Evolutionary conservation across 202 grass and related monocot species (phyloP).

Genomic region (Cymbopogon flexuosus): DNA sequence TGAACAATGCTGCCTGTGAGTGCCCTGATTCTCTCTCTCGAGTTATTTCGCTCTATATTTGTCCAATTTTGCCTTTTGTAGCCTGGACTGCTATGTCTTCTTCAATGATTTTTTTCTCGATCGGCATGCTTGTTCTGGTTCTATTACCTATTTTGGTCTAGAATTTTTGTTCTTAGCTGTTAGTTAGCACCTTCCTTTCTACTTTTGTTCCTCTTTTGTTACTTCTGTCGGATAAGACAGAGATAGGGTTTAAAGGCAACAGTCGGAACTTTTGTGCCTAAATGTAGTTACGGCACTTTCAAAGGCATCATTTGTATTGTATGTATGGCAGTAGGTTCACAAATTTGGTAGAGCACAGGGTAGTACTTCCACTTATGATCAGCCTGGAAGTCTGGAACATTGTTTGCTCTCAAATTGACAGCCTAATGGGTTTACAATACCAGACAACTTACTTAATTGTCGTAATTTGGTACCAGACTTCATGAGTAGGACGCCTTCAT

Average conservation of each 20-base stretch:
- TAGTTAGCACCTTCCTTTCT: neutral
- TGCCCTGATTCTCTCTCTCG: constrained; percentile 6
- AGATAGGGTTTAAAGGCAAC: constrained; percentile 12
- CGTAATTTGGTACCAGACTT: neutral
- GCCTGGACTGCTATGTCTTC: constrained; percentile 5
- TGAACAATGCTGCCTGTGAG: constrained; percentile 67
- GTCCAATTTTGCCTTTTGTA: constrained; percentile 28
- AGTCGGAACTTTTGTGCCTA: neutral
- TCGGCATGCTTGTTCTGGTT: neutral
- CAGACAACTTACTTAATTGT: neutral
- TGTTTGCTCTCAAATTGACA: neutral
- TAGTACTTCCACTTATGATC: constrained; percentile 1
- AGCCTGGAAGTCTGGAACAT: neutral
- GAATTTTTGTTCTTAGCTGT: neutral
- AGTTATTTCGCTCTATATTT: neutral
- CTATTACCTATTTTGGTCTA: neutral
- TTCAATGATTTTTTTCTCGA: neutral
- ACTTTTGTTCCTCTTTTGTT: constrained; percentile 1
- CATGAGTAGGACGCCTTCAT: neutral
- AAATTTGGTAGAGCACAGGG: neutral
- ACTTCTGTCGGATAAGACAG: constrained; percentile 1
- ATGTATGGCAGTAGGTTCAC: neutral
- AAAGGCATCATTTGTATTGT: neutral
- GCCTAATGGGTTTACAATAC: neutral
- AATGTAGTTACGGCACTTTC: neutral